Base-by-base conservation (phyloP, 495 filamentous ascomycete species). In the Penicillium canariense region DNA sequence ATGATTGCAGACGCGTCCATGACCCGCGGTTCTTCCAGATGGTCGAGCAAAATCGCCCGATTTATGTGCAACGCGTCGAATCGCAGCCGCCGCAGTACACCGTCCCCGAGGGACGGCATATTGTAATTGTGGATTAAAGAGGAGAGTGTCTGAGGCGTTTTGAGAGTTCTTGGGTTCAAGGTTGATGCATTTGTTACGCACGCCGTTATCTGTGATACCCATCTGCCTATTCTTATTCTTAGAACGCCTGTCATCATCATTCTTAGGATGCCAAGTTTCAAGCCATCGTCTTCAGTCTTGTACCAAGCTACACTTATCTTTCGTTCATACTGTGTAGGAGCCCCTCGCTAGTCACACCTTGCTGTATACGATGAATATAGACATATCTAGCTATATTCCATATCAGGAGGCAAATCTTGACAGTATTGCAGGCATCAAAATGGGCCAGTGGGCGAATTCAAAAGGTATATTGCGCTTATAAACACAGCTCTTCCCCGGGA, bases 111-210 rank as follows among this genome's bases (percentile, higher is more conserved):
- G 63, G 62, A 44, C 57, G 66, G 48, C 47, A 54, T 17, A 36
- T 71, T 35, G 51, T 74, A 9, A 67, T 73, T 54, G 67, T 73
- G 34, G 73, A 76, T 62, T 76, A 55, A 66, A 26, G 28, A 36
- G 10, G 8, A 39, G 40, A 4, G 22, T 11, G 12, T 48, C 38
- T 14, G 28, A 17, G 46, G 40, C 20, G 34, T 52, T 48, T 44
- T 32, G 48, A 14, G 18, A 38, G 10, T 34, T 30, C 26, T 30
- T 20, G 42, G 42, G 15, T 50, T 46, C 48, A 12, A 17, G n/a
- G 10, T 45, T 45, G 53, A 49, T 34, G 40, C 46, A 50, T 50
- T 40, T 38, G 20, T 60, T 25, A 36, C 12, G 23, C 43, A 27
- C 48, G 52, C 49, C 46, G 10, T 55, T 58, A 28, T 65, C 22